These are phyloP conservation scores for Penicillium flavigenum DNA, from an alignment of 495 filamentous ascomycete species.

Conservation along the genomic window DNA sequence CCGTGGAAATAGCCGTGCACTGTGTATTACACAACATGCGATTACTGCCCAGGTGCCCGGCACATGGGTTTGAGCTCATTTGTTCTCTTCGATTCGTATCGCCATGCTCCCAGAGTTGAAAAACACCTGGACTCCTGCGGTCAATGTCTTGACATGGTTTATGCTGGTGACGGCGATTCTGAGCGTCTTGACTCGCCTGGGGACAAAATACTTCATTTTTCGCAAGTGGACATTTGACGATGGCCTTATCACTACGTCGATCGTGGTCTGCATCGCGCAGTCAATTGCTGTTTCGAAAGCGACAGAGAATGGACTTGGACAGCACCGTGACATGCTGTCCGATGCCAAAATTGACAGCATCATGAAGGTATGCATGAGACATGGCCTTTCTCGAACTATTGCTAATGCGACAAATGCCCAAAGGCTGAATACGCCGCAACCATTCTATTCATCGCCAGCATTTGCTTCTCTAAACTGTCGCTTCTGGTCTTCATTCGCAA, in stretches of 20 bases:
- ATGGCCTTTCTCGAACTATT: background rate
- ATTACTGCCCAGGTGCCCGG: background rate
- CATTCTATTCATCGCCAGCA: slow-evolving; percentile 31
- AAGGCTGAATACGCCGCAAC: slow-evolving; percentile 37
- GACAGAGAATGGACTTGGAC: slow-evolving; percentile 24
- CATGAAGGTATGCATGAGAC: slow-evolving; percentile 8
- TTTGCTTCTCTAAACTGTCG: slow-evolving; percentile 38
- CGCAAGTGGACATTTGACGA: slow-evolving; percentile 19
- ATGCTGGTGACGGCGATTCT: slow-evolving; percentile 20
- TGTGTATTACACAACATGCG: background rate
- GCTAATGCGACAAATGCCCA: background rate
- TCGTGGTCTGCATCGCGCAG: slow-evolving; percentile 36
- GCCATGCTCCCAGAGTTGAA: slow-evolving; percentile 18
- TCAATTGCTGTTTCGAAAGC: slow-evolving; percentile 27
- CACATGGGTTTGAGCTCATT: background rate
- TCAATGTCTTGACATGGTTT: slow-evolving; percentile 22
- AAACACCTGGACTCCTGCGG: slow-evolving; percentile 20
- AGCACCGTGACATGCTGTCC: slow-evolving; percentile 18
- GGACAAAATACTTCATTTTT: slow-evolving; percentile 21
- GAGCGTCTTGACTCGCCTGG: slow-evolving; percentile 21
- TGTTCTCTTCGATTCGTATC: background rate
- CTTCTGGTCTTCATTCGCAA: slow-evolving; percentile 32
- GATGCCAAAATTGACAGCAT: slow-evolving; percentile 9
- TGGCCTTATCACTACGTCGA: slow-evolving; percentile 28
- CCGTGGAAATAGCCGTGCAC: too few species aligned